Evolutionary conservation across 805 yeast species (phyloP), one percentile per base, ranked within the genome.

Genomic region (Groenewaldozyma tartarivorans): DNA sequence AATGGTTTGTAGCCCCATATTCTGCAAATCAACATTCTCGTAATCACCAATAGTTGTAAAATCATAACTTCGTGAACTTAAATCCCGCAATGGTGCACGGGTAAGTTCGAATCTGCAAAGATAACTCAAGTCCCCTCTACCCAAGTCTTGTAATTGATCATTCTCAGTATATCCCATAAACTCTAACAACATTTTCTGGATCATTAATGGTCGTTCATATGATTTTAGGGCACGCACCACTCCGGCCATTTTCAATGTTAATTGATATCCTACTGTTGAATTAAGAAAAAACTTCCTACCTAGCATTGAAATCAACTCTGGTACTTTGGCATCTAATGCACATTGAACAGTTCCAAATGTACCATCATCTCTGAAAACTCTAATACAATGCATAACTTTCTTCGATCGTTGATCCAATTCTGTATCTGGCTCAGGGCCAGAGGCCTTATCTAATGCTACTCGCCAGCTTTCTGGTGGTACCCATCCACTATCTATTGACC

Each of bases 341-440:
- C 94, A 80, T 13, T 87, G 76, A 17, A 90, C 64, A 1, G 95
- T 84, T 13, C 92, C 81, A 48, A 86, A 84, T 7, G 87, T 81
- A 51, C 86, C 88, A 43, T 84, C 94, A 39, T 77, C 82, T 44
- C 81, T 77, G 63, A 82, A 87, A 1, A 90, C 79, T 45, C 95
- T 76, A 18, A 90, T 66, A 46, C 53, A 53, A 38, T 45, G 45
- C 33, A 41, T 47, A n/a, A 40, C 38, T 36, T 45, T 39, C 39
- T 39, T 42, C 40, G 21, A 45, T 35, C 6, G 18, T 9, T 2
- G 20, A 19, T 4, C 35, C 44, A 3, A 33, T 20, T 45, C 44
- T 36, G 52, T 31, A n/a, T 35, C 24, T 6, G 36, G n/a, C 7
- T 29, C 27, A n/a, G 24, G 33, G 19, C 32, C 11, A n/a, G 33